Evolutionary conservation across 805 yeast species (phyloP), one percentile per base, ranked within the genome.

Genomic region (Yarrowia sp.): DNA sequence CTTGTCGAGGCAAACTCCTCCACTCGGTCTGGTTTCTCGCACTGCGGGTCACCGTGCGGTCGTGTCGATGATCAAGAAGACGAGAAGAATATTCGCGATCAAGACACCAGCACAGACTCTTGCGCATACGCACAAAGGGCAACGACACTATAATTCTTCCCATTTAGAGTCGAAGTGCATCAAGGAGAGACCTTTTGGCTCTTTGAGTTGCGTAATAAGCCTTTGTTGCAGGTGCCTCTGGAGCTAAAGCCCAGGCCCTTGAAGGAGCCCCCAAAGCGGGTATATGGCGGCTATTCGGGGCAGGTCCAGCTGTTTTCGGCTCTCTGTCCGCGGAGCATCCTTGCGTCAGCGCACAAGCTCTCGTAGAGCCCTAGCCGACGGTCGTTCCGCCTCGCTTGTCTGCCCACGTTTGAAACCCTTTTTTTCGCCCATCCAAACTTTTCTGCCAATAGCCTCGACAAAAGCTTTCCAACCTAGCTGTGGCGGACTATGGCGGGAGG

Each of bases 401-500:
- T 24, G 24, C 46, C 31, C 46, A n/a, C 19, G 6, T 41, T 41
- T n/a, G n/a, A 7, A 13, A 22, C n/a, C 22, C 29, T 21, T 22
- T 22, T 22, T n/a, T 35, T 16, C 7, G 13, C 3, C 8, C 7
- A 14, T 4, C 19, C 18, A 27, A 44, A 29, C 51, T 44, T 29
- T 44, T 25, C 31, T 16, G 16, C n/a, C 16, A 44, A 44, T 44
- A 44, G 13, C 49, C 49, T 44, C 49, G 16, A 16, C 18, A 44
- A 25, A 44, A 33, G 49, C 49, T 44, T 44, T 44, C 25, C 33
- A 33, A 24, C 49, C 27, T 44, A 44, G 49, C 49, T 10, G 24
- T 44, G 51, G 51, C 51, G 51, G 51, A 14, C 51, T 44, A 44
- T 4, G 35, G 35, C 51, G 35, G 51, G n/a, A n/a, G n/a, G 51